Evolutionary conservation across 306 rosid species (phyloP).

Genomic region (Begonia peltatifolia): DNA sequence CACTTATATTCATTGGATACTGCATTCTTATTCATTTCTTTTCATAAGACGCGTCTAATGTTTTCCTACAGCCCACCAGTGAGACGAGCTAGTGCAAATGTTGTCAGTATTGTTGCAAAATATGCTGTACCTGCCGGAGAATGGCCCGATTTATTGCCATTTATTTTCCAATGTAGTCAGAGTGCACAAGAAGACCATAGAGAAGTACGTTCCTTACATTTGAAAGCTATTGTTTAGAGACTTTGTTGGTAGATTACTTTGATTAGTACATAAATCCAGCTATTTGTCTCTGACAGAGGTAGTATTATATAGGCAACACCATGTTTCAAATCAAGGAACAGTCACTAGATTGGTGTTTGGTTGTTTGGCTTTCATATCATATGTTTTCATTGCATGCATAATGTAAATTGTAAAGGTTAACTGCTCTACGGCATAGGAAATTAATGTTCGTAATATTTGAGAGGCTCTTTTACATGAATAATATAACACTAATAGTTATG

Average conservation of each 20-base stretch:
- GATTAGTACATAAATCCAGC: not conserved
- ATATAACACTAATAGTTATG: too few species aligned
- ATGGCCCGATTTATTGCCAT: slow-evolving; percentile 91
- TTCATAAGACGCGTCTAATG: slow-evolving; percentile 1
- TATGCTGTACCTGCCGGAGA: slow-evolving; percentile 90
- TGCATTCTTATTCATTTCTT: not conserved
- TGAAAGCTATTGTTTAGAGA: not conserved
- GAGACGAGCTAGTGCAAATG: slow-evolving; percentile 91
- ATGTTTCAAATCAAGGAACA: too few species aligned
- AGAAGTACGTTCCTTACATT: slow-evolving; percentile 40
- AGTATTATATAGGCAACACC: too few species aligned
- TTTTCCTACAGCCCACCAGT: slow-evolving; percentile 65
- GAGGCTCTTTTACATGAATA: too few species aligned
- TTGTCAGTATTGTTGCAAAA: slow-evolving; percentile 80
- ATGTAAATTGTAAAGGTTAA: too few species aligned
- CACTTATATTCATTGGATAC: too few species aligned
- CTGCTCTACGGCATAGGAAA: too few species aligned
- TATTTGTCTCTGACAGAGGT: too few species aligned
- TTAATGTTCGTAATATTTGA: too few species aligned
- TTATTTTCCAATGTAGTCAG: slow-evolving; percentile 90
- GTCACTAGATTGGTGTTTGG: not conserved
- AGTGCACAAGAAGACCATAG: slow-evolving; percentile 93
- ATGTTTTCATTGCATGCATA: too few species aligned
- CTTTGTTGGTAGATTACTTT: not conserved
- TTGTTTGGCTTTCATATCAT: slow-evolving; percentile 11